phyloP scores from a whole-genome alignment of 805 yeast species.

The Schwanniomyces polymorphus region DNA sequence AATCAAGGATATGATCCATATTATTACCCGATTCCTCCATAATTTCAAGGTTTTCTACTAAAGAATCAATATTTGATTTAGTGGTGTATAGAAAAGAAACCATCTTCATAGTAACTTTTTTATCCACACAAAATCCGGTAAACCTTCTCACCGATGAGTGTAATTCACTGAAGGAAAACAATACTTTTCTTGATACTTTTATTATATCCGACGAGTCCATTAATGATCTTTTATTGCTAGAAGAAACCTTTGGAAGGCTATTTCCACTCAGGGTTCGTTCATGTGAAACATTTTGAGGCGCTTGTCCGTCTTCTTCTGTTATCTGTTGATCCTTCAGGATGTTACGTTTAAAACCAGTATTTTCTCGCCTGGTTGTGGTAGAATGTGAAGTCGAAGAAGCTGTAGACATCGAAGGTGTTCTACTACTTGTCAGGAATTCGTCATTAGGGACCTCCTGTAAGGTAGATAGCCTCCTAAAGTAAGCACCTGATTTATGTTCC shows the following conservation, averaged over 20 bases:
- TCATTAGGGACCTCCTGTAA: conserved; percentile 52
- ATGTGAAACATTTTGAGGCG: conserved; percentile 1
- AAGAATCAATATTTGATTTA: conserved; percentile 53
- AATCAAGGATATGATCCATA: conserved; percentile 26
- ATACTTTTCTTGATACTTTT: conserved; percentile 57
- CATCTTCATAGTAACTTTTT: conserved; percentile 53
- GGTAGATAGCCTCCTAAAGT: conserved; percentile 64
- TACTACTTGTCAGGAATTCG: conserved; percentile 9
- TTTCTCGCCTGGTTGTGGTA: conserved; percentile 1
- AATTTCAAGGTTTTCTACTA: conserved; percentile 57
- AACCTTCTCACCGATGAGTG: conserved; percentile 59
- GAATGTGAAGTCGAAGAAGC: background rate
- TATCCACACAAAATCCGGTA: conserved; percentile 58
- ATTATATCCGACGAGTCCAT: conserved; percentile 21
- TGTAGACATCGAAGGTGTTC: background rate
- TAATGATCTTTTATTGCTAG: conserved; percentile 5
- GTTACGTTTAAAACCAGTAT: background rate
- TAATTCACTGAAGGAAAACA: conserved; percentile 64
- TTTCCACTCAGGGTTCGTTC: background rate
- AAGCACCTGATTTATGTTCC: conserved; percentile 58
- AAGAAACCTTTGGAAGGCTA: conserved; percentile 9
- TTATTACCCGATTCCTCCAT: conserved; percentile 43
- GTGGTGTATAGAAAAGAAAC: conserved; percentile 52
- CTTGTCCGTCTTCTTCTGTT: background rate
- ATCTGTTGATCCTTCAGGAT: background rate